Percentiles rank a stretch among this genome's conserved stretches.
Conservation (phyloP, 441 rosid species). For the Iberis amara region DNA sequence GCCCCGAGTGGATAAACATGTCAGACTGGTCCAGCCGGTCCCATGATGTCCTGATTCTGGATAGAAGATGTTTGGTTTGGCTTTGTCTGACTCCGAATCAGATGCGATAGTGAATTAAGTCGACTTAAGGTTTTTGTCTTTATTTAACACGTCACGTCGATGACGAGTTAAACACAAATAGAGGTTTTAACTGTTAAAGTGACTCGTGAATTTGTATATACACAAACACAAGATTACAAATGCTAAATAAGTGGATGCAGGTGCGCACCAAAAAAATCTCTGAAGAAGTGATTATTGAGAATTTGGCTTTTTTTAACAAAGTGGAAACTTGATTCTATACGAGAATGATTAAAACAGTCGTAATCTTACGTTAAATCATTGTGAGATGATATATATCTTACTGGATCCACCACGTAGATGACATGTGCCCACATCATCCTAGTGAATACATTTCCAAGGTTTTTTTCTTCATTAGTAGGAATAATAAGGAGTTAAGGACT, state of each 20-base stretch:
- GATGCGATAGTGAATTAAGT: too few relatives aligned
- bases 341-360: slow-evolving; percentile 29
- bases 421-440: slow-evolving; percentile 27
- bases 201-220: too few relatives aligned
- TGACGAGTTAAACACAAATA: too few relatives aligned
- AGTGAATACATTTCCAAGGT: neutral
- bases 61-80: slow-evolving; percentile 23
- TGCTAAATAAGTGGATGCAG: neutral
- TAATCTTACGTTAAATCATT: slow-evolving; percentile 29
- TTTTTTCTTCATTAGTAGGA: neutral
- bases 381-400: slow-evolving; percentile 13
- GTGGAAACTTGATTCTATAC: slow-evolving; percentile 24
- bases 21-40: neutral
- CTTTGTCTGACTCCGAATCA: neutral
- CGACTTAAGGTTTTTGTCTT: neutral
- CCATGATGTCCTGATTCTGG: slow-evolving; percentile 11
- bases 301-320: slow-evolving; percentile 15
- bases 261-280: neutral
- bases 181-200: too few relatives aligned
- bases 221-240: too few relatives aligned
- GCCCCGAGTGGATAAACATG: neutral
- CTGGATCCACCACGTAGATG: slow-evolving; percentile 18
- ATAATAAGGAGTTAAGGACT: too few relatives aligned
- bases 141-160: too few relatives aligned
- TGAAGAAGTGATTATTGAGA: slow-evolving; percentile 15